Evolutionary conservation across 2,329 filamentous ascomycete genomes (phyloP).

Genomic region (Sphaceloma murrayae): DNA sequence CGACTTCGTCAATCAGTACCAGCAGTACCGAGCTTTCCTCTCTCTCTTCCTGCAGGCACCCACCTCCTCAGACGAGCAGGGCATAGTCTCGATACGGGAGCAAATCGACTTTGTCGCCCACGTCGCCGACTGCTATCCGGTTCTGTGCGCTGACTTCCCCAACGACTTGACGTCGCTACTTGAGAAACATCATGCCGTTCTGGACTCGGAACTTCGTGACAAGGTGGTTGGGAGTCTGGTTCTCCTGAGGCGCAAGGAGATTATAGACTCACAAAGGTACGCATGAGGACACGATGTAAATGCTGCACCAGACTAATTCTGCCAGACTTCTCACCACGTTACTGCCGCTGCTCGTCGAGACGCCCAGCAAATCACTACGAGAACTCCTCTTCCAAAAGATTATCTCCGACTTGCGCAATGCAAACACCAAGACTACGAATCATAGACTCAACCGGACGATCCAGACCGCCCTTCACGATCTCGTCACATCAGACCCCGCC

Average conservation of each 20-base stretch:
- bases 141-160: constrained; percentile 66
- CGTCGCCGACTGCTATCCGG: constrained; percentile 85
- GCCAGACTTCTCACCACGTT: constrained; percentile 66
- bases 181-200: constrained; percentile 66
- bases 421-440: constrained; percentile 79
- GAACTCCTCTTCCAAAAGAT: constrained; percentile 83
- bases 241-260: constrained; percentile 78
- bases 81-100: constrained; percentile 76
- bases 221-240: constrained; percentile 90
- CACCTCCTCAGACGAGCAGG: constrained; percentile 63
- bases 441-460: constrained; percentile 89
- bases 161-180: constrained; percentile 74
- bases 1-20: constrained; percentile 79
- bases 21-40: constrained; percentile 82
- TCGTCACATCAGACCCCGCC: constrained; percentile 74
- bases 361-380: constrained; percentile 80
- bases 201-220: constrained; percentile 79
- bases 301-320: constrained; percentile 14
- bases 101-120: constrained; percentile 90
- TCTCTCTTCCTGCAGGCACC: constrained; percentile 87
- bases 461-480: constrained; percentile 85
- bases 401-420: constrained; percentile 75
- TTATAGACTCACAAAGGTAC: constrained; percentile 69
- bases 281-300: too few relatives aligned
- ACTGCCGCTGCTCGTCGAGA: constrained; percentile 90